phyloP scores from a whole-genome alignment of 441 rosid species.

The Euphorbia schlechtendalii region DNA sequence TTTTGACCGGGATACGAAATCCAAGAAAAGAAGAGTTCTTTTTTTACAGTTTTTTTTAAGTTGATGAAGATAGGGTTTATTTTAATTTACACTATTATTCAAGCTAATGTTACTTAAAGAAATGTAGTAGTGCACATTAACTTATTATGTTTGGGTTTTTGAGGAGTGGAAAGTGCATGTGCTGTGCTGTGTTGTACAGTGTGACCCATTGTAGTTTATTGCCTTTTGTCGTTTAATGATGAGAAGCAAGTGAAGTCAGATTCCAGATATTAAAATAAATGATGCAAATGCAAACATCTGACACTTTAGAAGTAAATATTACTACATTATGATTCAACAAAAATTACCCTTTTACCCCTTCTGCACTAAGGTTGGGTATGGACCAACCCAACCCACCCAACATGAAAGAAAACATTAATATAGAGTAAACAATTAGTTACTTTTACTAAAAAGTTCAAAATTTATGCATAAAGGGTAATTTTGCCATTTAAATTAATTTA shows the following conservation, averaged over 20 bases:
- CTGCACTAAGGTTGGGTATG: too few species aligned
- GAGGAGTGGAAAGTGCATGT: constrained; percentile 28
- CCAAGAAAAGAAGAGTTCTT: constrained; percentile 11
- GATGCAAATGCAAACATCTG: too few species aligned
- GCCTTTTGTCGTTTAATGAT: constrained; percentile 35
- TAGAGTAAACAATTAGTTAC: too few species aligned
- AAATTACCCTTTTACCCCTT: too few species aligned
- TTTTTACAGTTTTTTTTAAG: too few species aligned
- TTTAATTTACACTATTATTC: constrained; percentile 15
- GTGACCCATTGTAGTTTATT: constrained; percentile 20
- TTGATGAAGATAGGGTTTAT: constrained; percentile 27
- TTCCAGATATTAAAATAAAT: constrained; percentile 28
- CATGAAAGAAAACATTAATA: too few species aligned
- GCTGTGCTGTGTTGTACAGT: constrained; percentile 26
- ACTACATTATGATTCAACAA: too few species aligned
- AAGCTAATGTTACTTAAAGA: not conserved
- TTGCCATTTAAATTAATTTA: constrained; percentile 26
- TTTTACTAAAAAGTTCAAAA: too few species aligned
- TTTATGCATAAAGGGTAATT: too few species aligned
- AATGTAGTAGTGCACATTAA: not conserved
- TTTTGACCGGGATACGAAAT: constrained; percentile 28
- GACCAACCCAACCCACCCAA: too few species aligned
- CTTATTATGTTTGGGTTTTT: constrained; percentile 14
- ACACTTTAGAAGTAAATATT: too few species aligned
- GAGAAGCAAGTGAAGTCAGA: constrained; percentile 26